Conservation (phyloP, 345 rosid genomes). For the Heritiera fomes region DNA sequence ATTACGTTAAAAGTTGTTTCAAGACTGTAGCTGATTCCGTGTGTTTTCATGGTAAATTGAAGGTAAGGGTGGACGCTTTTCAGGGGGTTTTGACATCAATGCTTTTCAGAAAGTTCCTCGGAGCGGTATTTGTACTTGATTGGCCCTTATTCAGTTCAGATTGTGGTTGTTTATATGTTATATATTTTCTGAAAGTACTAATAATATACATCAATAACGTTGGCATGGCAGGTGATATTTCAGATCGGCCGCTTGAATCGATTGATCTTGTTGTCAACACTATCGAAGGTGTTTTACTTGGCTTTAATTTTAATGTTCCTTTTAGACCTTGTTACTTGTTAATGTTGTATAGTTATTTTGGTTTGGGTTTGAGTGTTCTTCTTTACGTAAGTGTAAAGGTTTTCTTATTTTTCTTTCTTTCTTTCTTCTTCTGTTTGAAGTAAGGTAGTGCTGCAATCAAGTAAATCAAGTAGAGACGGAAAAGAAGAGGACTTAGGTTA, state of each 20-base stretch:
- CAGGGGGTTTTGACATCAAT: constrained; percentile 89
- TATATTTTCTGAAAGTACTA: constrained; percentile 9
- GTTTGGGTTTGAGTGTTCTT: not conserved
- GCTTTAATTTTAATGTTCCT: not conserved
- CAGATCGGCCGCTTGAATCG: constrained; percentile 46
- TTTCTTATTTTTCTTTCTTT: not conserved
- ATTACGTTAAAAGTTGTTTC: not conserved
- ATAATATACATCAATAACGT: not conserved
- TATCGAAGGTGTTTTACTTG: constrained; percentile 50
- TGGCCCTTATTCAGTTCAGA: not conserved
- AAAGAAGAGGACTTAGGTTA: no score
- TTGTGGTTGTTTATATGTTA: not conserved
- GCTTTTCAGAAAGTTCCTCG: constrained; percentile 72
- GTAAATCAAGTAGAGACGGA: not conserved
- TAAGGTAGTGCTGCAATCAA: not conserved
- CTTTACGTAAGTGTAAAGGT: not conserved
- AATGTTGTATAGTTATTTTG: no score
- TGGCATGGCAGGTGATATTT: constrained; percentile 48
- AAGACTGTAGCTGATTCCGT: not conserved
- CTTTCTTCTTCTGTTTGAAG: not conserved
- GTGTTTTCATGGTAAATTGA: constrained; percentile 23
- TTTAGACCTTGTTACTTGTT: not conserved
- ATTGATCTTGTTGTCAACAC: constrained; percentile 51
- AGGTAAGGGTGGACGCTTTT: constrained; percentile 87
- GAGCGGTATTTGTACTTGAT: constrained; percentile 37